Evolutionary conservation across 768 basidiomycete species (phyloP).

Genomic region (Suillus alpinus): DNA sequence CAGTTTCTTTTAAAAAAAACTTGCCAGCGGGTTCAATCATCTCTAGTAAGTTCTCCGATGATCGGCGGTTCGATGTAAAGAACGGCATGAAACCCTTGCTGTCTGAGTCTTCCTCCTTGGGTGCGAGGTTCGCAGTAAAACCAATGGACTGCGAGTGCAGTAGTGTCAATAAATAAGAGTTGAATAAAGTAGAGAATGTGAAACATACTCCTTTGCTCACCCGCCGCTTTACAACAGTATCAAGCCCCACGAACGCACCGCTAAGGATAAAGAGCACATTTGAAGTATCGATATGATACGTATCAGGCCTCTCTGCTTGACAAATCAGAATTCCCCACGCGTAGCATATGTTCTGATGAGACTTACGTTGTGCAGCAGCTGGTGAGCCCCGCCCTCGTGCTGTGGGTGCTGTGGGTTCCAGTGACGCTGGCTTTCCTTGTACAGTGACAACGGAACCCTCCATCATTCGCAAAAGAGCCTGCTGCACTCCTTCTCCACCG

Average conservation of each 20-base stretch:
- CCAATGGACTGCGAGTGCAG: constrained; percentile 71
- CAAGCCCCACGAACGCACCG: constrained; percentile 93
- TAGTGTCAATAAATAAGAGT: constrained; percentile 1
- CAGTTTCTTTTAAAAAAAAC: constrained; percentile 15
- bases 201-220: constrained; percentile 78
- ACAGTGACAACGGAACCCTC: constrained; percentile 87
- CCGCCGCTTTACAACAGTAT: constrained; percentile 74
- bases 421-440: constrained; percentile 61
- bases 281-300: constrained; percentile 78
- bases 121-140: constrained; percentile 58
- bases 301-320: constrained; percentile 55
- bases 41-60: constrained; percentile 56
- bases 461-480: constrained; percentile 89
- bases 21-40: constrained; percentile 69
- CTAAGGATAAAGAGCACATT: constrained; percentile 95
- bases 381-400: constrained; percentile 43
- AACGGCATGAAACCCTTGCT: constrained; percentile 50
- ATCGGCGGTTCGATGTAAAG: constrained; percentile 71
- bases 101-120: constrained; percentile 38
- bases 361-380: constrained; percentile 18
- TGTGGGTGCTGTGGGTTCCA: constrained; percentile 47
- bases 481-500: constrained; percentile 94
- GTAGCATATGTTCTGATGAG: constrained; percentile 30
- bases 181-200: not conserved
- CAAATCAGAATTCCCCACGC: not conserved